Evolutionary conservation across 2,329 filamentous ascomycete genomes (phyloP).

Genomic region (Stachybotrys elegans): DNA sequence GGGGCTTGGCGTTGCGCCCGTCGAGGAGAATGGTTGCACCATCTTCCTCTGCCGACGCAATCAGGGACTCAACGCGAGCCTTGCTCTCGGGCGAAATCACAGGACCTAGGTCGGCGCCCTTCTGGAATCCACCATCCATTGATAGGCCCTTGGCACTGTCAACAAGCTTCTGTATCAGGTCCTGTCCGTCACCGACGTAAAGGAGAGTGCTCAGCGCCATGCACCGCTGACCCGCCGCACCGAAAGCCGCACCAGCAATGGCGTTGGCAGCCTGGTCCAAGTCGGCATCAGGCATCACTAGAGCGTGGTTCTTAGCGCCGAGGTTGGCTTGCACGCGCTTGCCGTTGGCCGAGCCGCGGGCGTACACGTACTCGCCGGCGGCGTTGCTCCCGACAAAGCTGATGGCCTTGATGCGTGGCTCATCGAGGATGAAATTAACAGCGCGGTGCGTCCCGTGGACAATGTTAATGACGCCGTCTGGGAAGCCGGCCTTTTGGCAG

Average conservation of each 20-base stretch:
- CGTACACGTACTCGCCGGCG: conserved; percentile 76
- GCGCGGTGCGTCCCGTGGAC: conserved; percentile 70
- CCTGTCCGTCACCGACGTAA: conserved; percentile 68
- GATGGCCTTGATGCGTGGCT: conserved; percentile 73
- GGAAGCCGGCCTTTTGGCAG: conserved; percentile 69
- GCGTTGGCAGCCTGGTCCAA: conserved; percentile 76
- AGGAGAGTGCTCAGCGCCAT: conserved; percentile 77
- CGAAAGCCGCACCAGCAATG: conserved; percentile 75
- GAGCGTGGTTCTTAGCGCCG: conserved; percentile 79
- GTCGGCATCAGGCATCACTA: conserved; percentile 73
- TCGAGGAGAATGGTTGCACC: conserved; percentile 73
- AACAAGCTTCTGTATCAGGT: conserved; percentile 70
- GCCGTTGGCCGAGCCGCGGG: conserved; percentile 67
- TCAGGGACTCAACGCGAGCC: conserved; percentile 66
- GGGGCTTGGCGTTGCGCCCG: conserved; percentile 66
- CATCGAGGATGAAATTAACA: conserved; percentile 75
- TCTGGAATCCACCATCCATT: conserved; percentile 72
- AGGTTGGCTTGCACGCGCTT: conserved; percentile 80
- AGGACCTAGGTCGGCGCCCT: conserved; percentile 68
- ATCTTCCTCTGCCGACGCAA: conserved; percentile 67
- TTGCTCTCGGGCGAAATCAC: conserved; percentile 72
- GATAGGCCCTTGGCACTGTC: conserved; percentile 63
- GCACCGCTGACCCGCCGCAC: conserved; percentile 73
- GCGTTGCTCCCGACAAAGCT: conserved; percentile 77
- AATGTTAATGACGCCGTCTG: conserved; percentile 69